phyloP scores from a whole-genome alignment of 768 basidiomycete species.

The Asterophora lycoperdoides region DNA sequence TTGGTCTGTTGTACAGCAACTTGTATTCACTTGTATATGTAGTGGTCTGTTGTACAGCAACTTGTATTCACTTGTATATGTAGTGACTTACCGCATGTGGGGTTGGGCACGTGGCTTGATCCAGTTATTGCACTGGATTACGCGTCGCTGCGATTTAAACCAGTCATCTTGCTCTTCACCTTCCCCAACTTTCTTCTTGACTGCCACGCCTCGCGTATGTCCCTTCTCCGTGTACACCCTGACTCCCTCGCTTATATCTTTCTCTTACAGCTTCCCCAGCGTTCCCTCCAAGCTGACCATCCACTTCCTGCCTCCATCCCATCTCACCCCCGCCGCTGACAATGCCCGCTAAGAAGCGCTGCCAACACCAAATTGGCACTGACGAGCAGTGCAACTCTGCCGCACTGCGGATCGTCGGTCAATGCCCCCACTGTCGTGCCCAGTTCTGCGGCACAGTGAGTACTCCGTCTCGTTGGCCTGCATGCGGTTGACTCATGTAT shows the following conservation, averaged over 20 bases:
- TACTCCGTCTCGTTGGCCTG: constrained; percentile 14
- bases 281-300: constrained; percentile 1
- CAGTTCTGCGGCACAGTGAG: constrained; percentile 77
- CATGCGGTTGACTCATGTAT: constrained; percentile 16
- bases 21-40: too few relatives aligned
- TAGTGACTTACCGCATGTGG: constrained; percentile 8
- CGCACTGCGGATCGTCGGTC: constrained; percentile 77
- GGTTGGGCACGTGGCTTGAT: constrained; percentile 17
- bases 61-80: too few relatives aligned
- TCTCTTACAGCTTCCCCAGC: neutral
- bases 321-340: constrained; percentile 11
- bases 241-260: neutral
- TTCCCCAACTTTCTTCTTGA: constrained; percentile 7
- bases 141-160: constrained; percentile 26
- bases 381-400: constrained; percentile 68
- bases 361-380: constrained; percentile 57
- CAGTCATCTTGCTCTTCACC: constrained; percentile 4
- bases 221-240: constrained; percentile 1
- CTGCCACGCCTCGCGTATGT: constrained; percentile 6
- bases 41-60: too few relatives aligned
- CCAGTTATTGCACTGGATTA: constrained; percentile 28
- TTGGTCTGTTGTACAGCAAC: too few relatives aligned
- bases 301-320: neutral
- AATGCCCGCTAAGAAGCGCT: constrained; percentile 87
- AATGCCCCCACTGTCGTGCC: constrained; percentile 74